Evolutionary conservation across 2,329 filamentous ascomycete species (phyloP), one percentile per base, ranked within the genome.

Genomic region (Cladosporium sp.): DNA sequence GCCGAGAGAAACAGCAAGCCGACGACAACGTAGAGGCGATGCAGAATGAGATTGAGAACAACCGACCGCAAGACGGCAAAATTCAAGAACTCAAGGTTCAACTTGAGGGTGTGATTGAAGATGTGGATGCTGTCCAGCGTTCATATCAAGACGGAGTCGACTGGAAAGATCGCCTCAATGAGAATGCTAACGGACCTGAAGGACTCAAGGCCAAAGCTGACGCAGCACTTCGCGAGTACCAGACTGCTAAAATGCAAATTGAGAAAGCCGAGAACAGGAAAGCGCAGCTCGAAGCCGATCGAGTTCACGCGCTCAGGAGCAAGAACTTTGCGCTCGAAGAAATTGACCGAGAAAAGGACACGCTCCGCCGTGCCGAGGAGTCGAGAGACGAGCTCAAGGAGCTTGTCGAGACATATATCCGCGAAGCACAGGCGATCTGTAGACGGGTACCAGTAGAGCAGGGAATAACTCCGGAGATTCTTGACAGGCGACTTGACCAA

Each of bases 21-120:
- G 82, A 88, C 54, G 85, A 87, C 54, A 76, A 79, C 6, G 79
- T 88, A 34, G 82, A 84, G 56, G 83, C 85, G 45, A 79, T 95
- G 39, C 86, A 90, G 62, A 80, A 89, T 60, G 87, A 82, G 12
- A 76, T 86, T 43, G 82, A 84, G 19, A 76, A 75, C 58, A 80
- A 83, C 59, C 76, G 74, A 52, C 78, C 88, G 3, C 84, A 85
- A 57, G 90, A 91, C 68, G 86, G 84, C 51, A 69, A 67, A 40
- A 70, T 80, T 11, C 75, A 79, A 17, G 72, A 73, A 45, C 69
- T 78, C 3, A 66, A 78, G 58, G 66, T 69, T 8, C 68, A 84
- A 50, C 79, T 95, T 1, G 74, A 78, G 58, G 83, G 86, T 7
- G 85, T 69, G 68, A 72, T 83, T 70, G 74, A 74, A n/a, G 77